Evolutionary conservation across 2,329 filamentous ascomycete species (phyloP).

Genomic region (Lachnellula arida): DNA sequence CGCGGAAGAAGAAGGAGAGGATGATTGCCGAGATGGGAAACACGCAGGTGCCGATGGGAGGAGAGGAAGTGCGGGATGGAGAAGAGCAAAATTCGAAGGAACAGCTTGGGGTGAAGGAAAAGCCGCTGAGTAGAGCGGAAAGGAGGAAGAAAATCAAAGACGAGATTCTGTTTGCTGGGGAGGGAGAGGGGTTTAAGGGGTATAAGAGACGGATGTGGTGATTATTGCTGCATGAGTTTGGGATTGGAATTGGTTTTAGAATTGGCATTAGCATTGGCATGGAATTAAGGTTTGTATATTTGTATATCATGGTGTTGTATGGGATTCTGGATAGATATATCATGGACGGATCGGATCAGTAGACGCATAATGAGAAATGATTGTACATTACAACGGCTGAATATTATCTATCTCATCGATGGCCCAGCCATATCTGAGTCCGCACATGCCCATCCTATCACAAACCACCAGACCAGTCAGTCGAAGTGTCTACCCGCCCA

Average conservation of each 20-base stretch:
- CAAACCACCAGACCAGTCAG: no score
- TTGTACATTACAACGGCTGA: no score
- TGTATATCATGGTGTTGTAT: not conserved
- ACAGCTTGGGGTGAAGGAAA: constrained; percentile 7
- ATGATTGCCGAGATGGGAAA: not conserved
- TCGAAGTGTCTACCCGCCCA: not conserved
- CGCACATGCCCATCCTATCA: not conserved
- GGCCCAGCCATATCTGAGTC: not conserved
- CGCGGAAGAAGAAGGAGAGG: constrained; percentile 14
- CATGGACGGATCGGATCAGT: no score
- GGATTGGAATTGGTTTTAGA: not conserved
- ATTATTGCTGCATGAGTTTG: not conserved
- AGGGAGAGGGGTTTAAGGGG: constrained; percentile 39
- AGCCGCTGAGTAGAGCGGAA: constrained; percentile 27
- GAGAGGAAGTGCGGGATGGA: constrained; percentile 34
- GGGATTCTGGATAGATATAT: not conserved
- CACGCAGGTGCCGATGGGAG: constrained; percentile 36
- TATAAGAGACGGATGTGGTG: constrained; percentile 47
- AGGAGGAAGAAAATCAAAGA: constrained; percentile 54
- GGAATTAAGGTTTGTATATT: not conserved
- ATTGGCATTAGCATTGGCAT: not conserved
- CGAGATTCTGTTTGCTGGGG: constrained; percentile 41
- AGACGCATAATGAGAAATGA: no score
- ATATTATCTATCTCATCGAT: not conserved
- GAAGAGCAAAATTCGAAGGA: constrained; percentile 30